These are phyloP conservation scores for Phtheirospermum japonicum DNA, from an alignment of 257 asterid species.

Conservation along the genomic window DNA sequence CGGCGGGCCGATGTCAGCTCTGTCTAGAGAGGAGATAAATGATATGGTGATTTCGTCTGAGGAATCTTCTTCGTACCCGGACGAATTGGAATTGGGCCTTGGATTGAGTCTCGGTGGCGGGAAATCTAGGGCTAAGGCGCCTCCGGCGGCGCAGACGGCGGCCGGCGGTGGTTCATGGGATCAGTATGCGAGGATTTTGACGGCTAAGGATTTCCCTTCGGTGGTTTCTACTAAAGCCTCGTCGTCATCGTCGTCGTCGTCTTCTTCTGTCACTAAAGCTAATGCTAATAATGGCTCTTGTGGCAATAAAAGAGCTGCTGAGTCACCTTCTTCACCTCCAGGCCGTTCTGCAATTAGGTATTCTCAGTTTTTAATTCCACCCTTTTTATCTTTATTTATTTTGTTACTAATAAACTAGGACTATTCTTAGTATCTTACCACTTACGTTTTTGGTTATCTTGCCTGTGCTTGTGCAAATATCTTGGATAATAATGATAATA, in stretches of 20 bases:
- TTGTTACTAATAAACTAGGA: too few relatives aligned
- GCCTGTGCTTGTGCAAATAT: neutral
- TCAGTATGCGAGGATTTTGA: constrained; percentile 54
- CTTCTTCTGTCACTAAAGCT: constrained; percentile 47
- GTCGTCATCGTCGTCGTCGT: constrained; percentile 55
- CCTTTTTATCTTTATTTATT: too few relatives aligned
- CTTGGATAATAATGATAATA: too few relatives aligned
- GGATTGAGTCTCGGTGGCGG: constrained; percentile 45
- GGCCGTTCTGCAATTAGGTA: constrained; percentile 61
- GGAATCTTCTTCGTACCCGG: constrained; percentile 59
- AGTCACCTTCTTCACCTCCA: constrained; percentile 75
- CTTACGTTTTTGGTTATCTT: too few relatives aligned
- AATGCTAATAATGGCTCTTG: constrained; percentile 37
- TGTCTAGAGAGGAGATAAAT: constrained; percentile 41
- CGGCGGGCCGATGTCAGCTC: constrained; percentile 39
- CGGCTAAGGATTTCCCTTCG: constrained; percentile 49
- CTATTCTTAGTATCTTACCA: too few relatives aligned
- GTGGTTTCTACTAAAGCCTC: constrained; percentile 42
- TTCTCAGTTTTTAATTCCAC: neutral
- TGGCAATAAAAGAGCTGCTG: constrained; percentile 74
- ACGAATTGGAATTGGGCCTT: constrained; percentile 69
- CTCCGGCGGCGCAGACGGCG: constrained; percentile 17
- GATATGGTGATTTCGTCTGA: constrained; percentile 37
- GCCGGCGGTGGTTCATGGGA: constrained; percentile 33
- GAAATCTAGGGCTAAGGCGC: constrained; percentile 28